phyloP scores from a whole-genome alignment of 140 eudicot species.

The Senecio squalidus region DNA sequence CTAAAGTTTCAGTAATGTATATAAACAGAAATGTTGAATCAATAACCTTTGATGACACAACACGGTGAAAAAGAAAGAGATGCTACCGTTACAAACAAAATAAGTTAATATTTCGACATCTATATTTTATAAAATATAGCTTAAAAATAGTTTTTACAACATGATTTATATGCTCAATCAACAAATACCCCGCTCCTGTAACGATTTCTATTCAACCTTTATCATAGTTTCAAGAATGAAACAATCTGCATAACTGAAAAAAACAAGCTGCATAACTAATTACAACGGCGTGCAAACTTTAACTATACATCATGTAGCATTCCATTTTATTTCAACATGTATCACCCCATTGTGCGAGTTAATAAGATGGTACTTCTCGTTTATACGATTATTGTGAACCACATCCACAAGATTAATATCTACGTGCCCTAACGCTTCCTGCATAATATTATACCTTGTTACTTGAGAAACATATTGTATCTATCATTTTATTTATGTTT shows the following conservation, averaged over 20 bases:
- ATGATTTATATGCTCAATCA: no score
- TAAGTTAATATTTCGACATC: no score
- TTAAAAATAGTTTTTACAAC: no score
- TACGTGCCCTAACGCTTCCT: slow-evolving; percentile 79
- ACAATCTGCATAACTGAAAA: neutral
- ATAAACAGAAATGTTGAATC: no score
- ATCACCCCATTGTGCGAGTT: slow-evolving; percentile 66
- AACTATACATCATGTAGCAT: slow-evolving; percentile 34
- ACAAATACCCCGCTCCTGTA: no score
- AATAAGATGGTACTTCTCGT: slow-evolving; percentile 68
- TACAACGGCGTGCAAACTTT: neutral
- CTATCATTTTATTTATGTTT: neutral
- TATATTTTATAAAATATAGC: no score
- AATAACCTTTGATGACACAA: no score
- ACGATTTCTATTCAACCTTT: slow-evolving; percentile 1
- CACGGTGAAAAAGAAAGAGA: no score
- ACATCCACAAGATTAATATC: slow-evolving; percentile 70
- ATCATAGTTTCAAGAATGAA: slow-evolving; percentile 12
- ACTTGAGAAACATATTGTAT: neutral
- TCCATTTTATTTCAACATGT: slow-evolving; percentile 69
- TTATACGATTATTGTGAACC: slow-evolving; percentile 64
- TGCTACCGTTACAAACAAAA: no score
- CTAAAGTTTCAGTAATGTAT: no score
- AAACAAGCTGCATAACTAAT: neutral
- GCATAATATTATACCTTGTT: neutral